phyloP scores from a whole-genome alignment of 2,329 filamentous ascomycete genomes.

The Sporothrix phasma region DNA sequence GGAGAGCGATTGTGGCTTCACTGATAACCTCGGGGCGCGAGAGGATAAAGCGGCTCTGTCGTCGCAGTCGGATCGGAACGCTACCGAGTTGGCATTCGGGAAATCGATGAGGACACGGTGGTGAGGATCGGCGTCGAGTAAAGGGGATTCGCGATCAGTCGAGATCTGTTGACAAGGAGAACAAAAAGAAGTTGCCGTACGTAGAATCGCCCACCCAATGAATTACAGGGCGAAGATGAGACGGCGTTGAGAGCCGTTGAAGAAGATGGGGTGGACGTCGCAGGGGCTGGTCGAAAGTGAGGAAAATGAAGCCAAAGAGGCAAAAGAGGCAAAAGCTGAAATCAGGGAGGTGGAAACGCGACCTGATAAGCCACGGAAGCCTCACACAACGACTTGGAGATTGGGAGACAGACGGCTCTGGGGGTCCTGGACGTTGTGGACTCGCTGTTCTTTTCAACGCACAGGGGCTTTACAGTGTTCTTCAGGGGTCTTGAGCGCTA shows the following conservation, averaged over 20 bases:
- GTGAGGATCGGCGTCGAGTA: not conserved
- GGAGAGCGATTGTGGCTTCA: not conserved
- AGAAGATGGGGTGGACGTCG: not conserved
- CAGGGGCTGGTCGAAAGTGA: not conserved
- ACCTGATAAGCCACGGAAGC: slow-evolving; percentile 1
- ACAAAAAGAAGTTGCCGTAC: not conserved
- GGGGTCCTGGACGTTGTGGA: not conserved
- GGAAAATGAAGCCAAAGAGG: slow-evolving; percentile 3
- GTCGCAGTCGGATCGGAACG: not conserved
- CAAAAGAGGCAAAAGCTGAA: not conserved
- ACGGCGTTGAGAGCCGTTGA: not conserved
- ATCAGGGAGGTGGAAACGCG: slow-evolving; percentile 6
- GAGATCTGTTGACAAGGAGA: not conserved
- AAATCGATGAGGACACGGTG: not conserved
- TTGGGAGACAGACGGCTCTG: not conserved
- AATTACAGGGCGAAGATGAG: not conserved
- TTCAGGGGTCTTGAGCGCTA: too few species aligned
- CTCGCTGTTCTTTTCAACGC: not conserved
- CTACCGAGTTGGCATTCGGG: not conserved
- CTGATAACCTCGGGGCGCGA: not conserved
- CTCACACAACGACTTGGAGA: not conserved
- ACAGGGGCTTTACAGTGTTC: not conserved
- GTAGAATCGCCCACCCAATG: too few species aligned
- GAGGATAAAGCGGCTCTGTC: not conserved
- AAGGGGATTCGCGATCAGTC: not conserved